A percentile compares a stretch with the other conserved stretches of the same genome.
Evolutionary conservation across 306 rosid genomes (phyloP).

Genomic region (Cicer arietinum): DNA sequence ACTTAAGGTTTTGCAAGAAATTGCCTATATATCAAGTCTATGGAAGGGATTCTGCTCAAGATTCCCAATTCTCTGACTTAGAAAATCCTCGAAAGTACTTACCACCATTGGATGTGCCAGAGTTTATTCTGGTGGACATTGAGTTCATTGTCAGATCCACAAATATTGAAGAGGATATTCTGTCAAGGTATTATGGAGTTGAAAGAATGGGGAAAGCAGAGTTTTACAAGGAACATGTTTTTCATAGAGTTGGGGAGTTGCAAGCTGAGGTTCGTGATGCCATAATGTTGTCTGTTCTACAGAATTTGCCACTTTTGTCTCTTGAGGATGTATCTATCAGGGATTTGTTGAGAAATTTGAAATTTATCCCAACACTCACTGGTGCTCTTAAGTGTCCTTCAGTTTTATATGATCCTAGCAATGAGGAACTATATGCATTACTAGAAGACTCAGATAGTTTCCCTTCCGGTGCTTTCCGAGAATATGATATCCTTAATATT

Average conservation of each 20-base stretch:
- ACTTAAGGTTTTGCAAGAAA: constrained; percentile 66
- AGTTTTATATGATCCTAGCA: constrained; percentile 83
- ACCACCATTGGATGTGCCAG: constrained; percentile 77
- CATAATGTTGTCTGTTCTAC: constrained; percentile 78
- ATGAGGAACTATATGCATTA: constrained; percentile 82
- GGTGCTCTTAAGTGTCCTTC: constrained; percentile 78
- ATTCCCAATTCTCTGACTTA: constrained; percentile 71
- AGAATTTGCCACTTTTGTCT: constrained; percentile 77
- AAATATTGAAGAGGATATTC: constrained; percentile 70
- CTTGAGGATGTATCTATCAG: constrained; percentile 72
- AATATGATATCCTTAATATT: constrained; percentile 73
- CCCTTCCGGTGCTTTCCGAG: constrained; percentile 77
- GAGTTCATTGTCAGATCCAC: constrained; percentile 77
- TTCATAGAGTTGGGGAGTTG: constrained; percentile 72
- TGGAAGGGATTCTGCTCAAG: constrained; percentile 59
- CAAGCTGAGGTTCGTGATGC: constrained; percentile 82
- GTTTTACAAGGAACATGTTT: constrained; percentile 70
- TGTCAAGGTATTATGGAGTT: constrained; percentile 78
- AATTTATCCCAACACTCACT: constrained; percentile 69
- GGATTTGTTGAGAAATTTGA: constrained; percentile 75
- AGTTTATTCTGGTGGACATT: constrained; percentile 73
- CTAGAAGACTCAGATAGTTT: constrained; percentile 79
- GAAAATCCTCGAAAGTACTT: constrained; percentile 80
- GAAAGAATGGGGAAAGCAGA: constrained; percentile 84
- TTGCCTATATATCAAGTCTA: constrained; percentile 81